Conservation (phyloP, 2,329 filamentous ascomycete species). For the Sporothrix inflata region DNA sequence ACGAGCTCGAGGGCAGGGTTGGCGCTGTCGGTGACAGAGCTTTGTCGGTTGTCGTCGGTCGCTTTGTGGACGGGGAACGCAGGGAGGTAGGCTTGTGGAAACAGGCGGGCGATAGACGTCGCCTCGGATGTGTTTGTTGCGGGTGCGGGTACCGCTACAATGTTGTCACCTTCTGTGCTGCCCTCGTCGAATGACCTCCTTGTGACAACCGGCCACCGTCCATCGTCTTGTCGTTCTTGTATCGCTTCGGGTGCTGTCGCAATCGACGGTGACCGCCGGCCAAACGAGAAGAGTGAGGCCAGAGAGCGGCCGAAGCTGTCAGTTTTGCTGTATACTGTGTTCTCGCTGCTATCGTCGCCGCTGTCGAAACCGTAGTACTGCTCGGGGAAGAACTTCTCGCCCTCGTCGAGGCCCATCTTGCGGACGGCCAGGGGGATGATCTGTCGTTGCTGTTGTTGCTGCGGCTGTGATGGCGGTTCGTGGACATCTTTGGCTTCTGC, state of each 20-base stretch:
- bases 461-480: conserved; percentile 27
- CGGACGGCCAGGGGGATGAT: conserved; percentile 63
- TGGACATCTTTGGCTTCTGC: conserved; percentile 44
- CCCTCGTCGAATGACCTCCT: not conserved
- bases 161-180: too few species aligned
- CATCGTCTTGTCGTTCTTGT: not conserved
- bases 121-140: conserved; percentile 42
- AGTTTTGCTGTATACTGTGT: not conserved
- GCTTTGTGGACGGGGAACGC: conserved; percentile 56
- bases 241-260: not conserved
- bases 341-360: not conserved
- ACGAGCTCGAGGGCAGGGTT: conserved; percentile 40
- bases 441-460: conserved; percentile 26
- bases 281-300: conserved; percentile 28
- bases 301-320: conserved; percentile 27
- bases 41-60: conserved; percentile 31
- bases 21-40: conserved; percentile 24
- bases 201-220: conserved; percentile 19
- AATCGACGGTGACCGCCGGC: conserved; percentile 21
- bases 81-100: conserved; percentile 46
- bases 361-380: conserved; percentile 58
- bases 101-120: conserved; percentile 30
- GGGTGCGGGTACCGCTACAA: conserved; percentile 7
- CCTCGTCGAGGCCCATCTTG: conserved; percentile 72
- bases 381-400: conserved; percentile 73